These are phyloP conservation scores for Lepidium campestre DNA, from an alignment of 441 rosid genomes.

Conservation along the genomic window DNA sequence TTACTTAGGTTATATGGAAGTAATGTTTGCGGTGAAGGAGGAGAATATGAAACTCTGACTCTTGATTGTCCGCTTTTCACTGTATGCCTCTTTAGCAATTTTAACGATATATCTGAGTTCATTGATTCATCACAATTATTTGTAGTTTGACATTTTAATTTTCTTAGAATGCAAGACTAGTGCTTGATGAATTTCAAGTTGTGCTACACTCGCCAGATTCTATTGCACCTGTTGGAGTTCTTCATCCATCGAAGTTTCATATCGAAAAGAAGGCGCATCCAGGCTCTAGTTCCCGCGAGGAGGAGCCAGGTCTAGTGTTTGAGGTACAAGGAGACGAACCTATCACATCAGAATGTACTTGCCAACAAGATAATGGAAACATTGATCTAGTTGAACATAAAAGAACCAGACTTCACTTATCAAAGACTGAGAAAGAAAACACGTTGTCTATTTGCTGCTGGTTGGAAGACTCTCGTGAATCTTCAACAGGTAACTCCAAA, in stretches of 20 bases:
- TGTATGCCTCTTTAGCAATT: constrained; percentile 36
- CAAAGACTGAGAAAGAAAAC: constrained; percentile 45
- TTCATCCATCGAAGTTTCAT: constrained; percentile 75
- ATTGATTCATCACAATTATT: constrained; percentile 15
- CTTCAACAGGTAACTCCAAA: constrained; percentile 48
- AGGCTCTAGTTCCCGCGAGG: constrained; percentile 17
- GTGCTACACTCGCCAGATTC: constrained; percentile 76
- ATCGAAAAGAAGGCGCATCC: constrained; percentile 54
- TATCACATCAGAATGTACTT: constrained; percentile 27
- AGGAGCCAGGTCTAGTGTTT: constrained; percentile 42
- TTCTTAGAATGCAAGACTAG: constrained; percentile 70
- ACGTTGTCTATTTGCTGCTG: constrained; percentile 77
- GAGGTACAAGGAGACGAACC: constrained; percentile 58
- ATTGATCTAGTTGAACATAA: constrained; percentile 36
- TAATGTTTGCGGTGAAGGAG: constrained; percentile 98
- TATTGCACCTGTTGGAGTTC: constrained; percentile 88
- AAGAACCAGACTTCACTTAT: constrained; percentile 39
- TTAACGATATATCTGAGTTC: constrained; percentile 1
- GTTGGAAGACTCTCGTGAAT: constrained; percentile 49
- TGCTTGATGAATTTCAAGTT: constrained; percentile 73
- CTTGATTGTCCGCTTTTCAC: constrained; percentile 93
- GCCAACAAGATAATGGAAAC: constrained; percentile 28
- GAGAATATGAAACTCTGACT: constrained; percentile 92
- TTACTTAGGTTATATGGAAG: constrained; percentile 71
- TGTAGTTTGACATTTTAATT: constrained; percentile 25